phyloP scores from a whole-genome alignment of 1,284 basidiomycete genomes.

The Mycena sp. region DNA sequence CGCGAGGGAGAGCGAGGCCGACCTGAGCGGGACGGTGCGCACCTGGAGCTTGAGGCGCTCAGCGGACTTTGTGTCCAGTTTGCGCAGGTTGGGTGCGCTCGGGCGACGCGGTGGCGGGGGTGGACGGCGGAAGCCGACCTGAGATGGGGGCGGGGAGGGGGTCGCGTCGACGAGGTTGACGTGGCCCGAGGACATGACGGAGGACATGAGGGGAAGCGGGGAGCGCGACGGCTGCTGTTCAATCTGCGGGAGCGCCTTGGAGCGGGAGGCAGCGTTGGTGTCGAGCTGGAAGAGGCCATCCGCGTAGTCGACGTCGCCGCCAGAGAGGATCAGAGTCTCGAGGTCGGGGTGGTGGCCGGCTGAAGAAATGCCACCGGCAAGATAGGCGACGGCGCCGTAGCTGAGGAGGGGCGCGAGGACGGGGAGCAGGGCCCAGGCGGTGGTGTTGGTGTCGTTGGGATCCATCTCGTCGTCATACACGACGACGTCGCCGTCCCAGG shows the following conservation, averaged over 20 bases:
- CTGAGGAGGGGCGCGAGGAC: constrained; percentile 65
- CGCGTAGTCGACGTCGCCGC: constrained; percentile 47
- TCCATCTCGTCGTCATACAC: constrained; percentile 83
- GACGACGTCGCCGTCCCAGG: constrained; percentile 80
- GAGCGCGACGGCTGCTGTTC: constrained; percentile 52
- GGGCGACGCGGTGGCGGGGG: constrained; percentile 62
- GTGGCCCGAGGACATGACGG: constrained; percentile 36
- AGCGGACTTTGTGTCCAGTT: constrained; percentile 66
- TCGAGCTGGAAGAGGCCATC: constrained; percentile 70
- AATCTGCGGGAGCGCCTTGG: constrained; percentile 63
- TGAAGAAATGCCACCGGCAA: constrained; percentile 73
- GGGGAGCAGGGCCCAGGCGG: constrained; percentile 68
- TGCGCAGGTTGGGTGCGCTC: constrained; percentile 68
- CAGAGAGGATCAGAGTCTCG: constrained; percentile 56
- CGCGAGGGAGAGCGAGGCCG: constrained; percentile 41
- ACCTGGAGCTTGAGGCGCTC: constrained; percentile 69
- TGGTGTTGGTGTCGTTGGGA: no score
- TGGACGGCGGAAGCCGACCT: constrained; percentile 63
- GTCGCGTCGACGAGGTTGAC: constrained; percentile 55
- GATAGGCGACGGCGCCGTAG: constrained; percentile 65
- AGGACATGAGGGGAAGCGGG: constrained; percentile 50
- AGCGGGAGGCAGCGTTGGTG: constrained; percentile 60
- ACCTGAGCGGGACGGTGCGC: constrained; percentile 62
- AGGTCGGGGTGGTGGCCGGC: constrained; percentile 66
- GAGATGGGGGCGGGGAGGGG: constrained; percentile 74